Percentiles rank a stretch among this genome's conserved stretches.
Conservation (phyloP, 192 early-diverging fungal genomes). For the Gigaspora rosea region DNA sequence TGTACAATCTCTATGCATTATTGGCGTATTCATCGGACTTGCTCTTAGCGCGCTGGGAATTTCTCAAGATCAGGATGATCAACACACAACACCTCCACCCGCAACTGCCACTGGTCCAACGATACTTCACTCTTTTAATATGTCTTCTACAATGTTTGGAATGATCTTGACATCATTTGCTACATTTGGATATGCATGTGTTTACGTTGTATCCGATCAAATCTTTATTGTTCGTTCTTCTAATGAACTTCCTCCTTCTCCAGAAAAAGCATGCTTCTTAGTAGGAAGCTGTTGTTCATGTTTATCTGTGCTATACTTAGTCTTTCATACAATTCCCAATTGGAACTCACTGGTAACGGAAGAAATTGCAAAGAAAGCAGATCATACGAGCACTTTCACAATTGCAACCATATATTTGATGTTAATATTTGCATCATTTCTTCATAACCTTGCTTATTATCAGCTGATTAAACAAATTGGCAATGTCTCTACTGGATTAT, state of each 20-base stretch:
- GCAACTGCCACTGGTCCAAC: neutral
- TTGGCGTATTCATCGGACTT: conserved; percentile 55
- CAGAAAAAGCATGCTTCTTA: conserved; percentile 54
- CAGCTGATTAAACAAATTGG: conserved; percentile 54
- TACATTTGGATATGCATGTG: conserved; percentile 60
- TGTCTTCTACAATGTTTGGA: conserved; percentile 46
- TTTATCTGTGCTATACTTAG: conserved; percentile 50
- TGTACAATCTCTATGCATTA: conserved; percentile 56
- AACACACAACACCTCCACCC: neutral
- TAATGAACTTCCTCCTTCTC: conserved; percentile 41
- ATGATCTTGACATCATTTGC: conserved; percentile 55
- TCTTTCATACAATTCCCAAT: conserved; percentile 52
- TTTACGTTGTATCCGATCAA: conserved; percentile 59
- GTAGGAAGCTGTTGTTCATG: conserved; percentile 49
- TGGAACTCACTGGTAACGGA: conserved; percentile 45
- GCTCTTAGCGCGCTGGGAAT: conserved; percentile 56
- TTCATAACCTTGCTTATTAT: conserved; percentile 60
- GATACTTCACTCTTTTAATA: conserved; percentile 8
- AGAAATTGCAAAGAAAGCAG: conserved; percentile 35
- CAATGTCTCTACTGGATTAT: conserved; percentile 58
- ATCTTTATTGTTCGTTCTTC: conserved; percentile 46
- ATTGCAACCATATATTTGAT: conserved; percentile 47
- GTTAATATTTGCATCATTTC: conserved; percentile 44
- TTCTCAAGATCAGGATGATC: conserved; percentile 21
- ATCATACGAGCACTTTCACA: conserved; percentile 8